Conservation (phyloP, 805 yeast species). For the Myxozyma kluyveri region DNA sequence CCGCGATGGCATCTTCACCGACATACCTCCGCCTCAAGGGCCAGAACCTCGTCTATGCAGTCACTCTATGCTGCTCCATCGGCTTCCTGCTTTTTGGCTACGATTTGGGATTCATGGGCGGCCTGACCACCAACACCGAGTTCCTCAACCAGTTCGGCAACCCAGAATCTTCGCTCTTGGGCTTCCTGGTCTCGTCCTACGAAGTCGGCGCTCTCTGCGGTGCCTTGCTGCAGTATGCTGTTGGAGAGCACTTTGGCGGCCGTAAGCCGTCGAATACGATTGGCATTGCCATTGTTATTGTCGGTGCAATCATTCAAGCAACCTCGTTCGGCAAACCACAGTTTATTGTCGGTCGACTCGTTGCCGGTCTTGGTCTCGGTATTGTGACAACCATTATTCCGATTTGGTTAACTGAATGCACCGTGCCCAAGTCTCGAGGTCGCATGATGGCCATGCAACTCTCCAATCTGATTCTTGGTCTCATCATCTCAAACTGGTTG, state of each 20-base stretch:
- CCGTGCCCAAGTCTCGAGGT: slow-evolving; percentile 77
- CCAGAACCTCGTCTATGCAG: slow-evolving; percentile 18
- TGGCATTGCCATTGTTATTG: slow-evolving; percentile 49
- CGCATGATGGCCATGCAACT: slow-evolving; percentile 65
- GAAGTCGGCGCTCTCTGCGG: slow-evolving; percentile 73
- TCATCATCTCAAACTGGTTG: slow-evolving; percentile 68
- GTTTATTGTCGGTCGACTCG: slow-evolving; percentile 52
- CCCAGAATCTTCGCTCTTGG: slow-evolving; percentile 35
- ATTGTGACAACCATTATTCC: slow-evolving; percentile 54
- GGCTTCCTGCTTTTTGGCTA: slow-evolving; percentile 56
- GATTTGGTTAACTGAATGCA: slow-evolving; percentile 67
- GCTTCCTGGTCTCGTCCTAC: slow-evolving; percentile 42
- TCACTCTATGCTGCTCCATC: slow-evolving; percentile 18
- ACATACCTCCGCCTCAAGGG: slow-evolving; percentile 15
- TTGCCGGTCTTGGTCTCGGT: slow-evolving; percentile 57
- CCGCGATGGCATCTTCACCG: slow-evolving; percentile 7
- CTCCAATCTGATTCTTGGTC: slow-evolving; percentile 68
- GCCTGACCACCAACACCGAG: slow-evolving; percentile 62
- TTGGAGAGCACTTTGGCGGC: slow-evolving; percentile 60
- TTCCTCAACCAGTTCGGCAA: slow-evolving; percentile 17
- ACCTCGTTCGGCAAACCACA: slow-evolving; percentile 59
- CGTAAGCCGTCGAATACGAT: slow-evolving; percentile 54
- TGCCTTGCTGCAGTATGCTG: slow-evolving; percentile 54
- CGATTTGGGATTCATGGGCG: slow-evolving; percentile 78
- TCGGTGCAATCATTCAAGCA: slow-evolving; percentile 66